Base-by-base conservation (phyloP, 805 yeast species). In the Candida caryicola region DNA sequence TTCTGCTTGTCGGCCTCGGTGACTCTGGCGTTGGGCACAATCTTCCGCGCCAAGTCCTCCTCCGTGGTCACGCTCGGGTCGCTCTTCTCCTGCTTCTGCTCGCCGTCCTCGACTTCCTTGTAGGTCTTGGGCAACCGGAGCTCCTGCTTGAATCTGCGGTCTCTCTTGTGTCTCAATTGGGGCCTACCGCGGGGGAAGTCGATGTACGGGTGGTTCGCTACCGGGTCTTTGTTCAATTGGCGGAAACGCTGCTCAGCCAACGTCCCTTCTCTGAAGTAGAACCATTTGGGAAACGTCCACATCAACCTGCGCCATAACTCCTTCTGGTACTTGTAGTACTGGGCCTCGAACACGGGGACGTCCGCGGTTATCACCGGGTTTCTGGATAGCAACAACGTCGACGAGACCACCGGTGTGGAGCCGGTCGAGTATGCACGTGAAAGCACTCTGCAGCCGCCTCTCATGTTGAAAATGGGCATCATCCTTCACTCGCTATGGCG, bases 231-330 rank as follows among this genome's bases (percentile, higher is more conserved):
- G 58, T 91, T 95, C 21, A 82, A 81, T 50, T 79, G 78, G 37
- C 81, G 65, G 63, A 79, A 91, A 50, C 77, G 78, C 57, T 88
- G 85, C 59, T 88, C 96, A 3, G 95, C 79, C 45, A 93, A 70
- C 1, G 97, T 83, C 45, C 98, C 98, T 52, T 77, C 82, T 56
- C 84, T 86, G 69, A 82, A 93, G 66, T 90, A 93, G 58, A 80
- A 90, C 77, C 88, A 88, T 51, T 83, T 81, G 4, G 99, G 98
- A 62, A 93, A 93, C 0, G 98, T 89, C 96, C 96, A 89, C 95
- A 90, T 89, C 49, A 93, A 72, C 52, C 98, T 76, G 55, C 81
- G 81, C 71, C 89, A 90, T 39, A 93, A 72, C 59, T 86, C 95
- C 36, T 79, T 77, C 62, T 90, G 95, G 60, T 93, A 93, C 37